Evolutionary conservation across 768 basidiomycete genomes (phyloP), one percentile per base, ranked within the genome.

Genomic region (Naganishia friedmannii): DNA sequence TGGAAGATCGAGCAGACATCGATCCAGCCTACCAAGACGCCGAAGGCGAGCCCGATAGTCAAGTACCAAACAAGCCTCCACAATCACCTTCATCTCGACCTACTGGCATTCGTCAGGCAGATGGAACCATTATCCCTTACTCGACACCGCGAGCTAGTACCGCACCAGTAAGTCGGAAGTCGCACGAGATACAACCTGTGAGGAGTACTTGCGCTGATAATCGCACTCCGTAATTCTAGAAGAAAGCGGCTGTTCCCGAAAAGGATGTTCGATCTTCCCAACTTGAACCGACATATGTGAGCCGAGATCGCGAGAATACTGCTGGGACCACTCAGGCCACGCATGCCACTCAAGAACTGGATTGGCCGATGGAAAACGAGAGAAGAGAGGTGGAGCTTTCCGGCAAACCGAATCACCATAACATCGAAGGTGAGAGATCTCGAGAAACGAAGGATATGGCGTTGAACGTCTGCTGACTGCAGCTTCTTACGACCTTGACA

Each of bases 11-110:
- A 23, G 58, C 29, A 26, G 67, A 63, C 19, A 72, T 72, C 67
- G 71, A 72, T 54, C 71, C 71, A 21, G 67, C 23, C 8, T 72
- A 72, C 42, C 67, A 37, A 29, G 71, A 72, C 51, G 71, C 71
- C 0, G 67, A 72, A 66, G 71, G 71, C 12, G 71, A 72, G 29
- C 57, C 55, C 15, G 57, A 68, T 4, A 67, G 66, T 54, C 51
- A 48, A 66, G 26, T 65, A 1, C 71, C 26, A 7, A 53, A 9
- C 57, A 71, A 32, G 29, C 4, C 26, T 5, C 45, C 29, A 17
- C n/a, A 21, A 9, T 58, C 68, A 39, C 34, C 45, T 12, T 28
- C 31, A 9, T n/a, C n/a, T 2, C 37, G 46, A 28, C 70, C 70
- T 10, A 37, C 48, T 32, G 70, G 65, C 28, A 57, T 72, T 15